phyloP scores from a whole-genome alignment of 1,284 basidiomycete species.

The Ceratobasidium sp. region DNA sequence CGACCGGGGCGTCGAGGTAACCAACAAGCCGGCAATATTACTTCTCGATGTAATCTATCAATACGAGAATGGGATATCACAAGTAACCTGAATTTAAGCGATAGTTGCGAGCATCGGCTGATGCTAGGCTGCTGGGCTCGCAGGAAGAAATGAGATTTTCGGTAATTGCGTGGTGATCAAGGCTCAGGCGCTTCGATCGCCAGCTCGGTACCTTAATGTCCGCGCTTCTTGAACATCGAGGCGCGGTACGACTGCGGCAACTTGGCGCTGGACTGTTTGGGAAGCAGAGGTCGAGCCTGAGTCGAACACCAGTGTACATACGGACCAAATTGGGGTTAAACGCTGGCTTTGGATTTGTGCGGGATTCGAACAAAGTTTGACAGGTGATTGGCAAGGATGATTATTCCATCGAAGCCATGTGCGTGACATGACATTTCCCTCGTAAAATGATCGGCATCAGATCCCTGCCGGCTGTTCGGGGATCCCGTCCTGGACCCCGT shows the following conservation, averaged over 20 bases:
- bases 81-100: background rate
- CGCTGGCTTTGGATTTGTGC: constrained; percentile 8
- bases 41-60: constrained; percentile 1
- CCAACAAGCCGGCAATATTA: background rate
- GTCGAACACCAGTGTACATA: background rate
- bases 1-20: background rate
- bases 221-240: too few species aligned
- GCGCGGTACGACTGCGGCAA: too few species aligned
- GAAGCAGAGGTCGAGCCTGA: too few species aligned
- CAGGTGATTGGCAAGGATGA: constrained; percentile 37
- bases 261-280: too few species aligned
- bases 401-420: constrained; percentile 41
- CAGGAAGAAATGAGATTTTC: too few species aligned
- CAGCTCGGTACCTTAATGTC: background rate
- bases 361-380: constrained; percentile 11
- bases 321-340: constrained; percentile 20
- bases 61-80: constrained; percentile 2
- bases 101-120: background rate
- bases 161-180: background rate
- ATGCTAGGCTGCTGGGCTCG: too few species aligned
- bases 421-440: constrained; percentile 42
- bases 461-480: constrained; percentile 35
- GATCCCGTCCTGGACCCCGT: too few species aligned
- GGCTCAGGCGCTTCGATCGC: background rate
- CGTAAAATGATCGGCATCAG: constrained; percentile 32